Conservation (phyloP, 2,329 filamentous ascomycete genomes). For the Botrytis paeoniae region DNA sequence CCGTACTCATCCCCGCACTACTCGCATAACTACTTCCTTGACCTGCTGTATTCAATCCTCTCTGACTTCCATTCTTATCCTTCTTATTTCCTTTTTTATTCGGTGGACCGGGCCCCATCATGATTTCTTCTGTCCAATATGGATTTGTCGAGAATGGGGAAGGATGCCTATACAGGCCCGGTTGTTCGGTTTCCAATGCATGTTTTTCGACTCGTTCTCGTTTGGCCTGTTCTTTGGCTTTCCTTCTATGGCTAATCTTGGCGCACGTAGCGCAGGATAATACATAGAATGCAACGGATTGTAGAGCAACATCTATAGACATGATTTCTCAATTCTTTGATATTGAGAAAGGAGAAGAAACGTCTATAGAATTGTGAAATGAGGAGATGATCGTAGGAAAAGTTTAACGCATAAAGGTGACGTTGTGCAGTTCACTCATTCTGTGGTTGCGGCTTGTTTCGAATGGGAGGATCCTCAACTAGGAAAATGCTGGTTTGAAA, state of each 20-base stretch:
- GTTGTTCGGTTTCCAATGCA: constrained; percentile 64
- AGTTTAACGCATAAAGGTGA: constrained; percentile 16
- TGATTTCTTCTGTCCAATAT: constrained; percentile 85
- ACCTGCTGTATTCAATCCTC: constrained; percentile 57
- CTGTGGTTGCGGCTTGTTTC: constrained; percentile 10
- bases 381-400: not conserved
- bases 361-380: not conserved
- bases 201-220: constrained; percentile 64
- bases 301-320: constrained; percentile 59
- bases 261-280: constrained; percentile 76
- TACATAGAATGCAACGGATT: constrained; percentile 76
- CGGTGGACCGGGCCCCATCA: constrained; percentile 71
- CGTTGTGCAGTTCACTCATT: constrained; percentile 14
- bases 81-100: constrained; percentile 54
- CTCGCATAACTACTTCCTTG: constrained; percentile 51
- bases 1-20: constrained; percentile 38
- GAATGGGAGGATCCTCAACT: not conserved
- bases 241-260: constrained; percentile 65
- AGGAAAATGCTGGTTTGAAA: not conserved
- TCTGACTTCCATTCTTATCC: constrained; percentile 55
- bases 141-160: constrained; percentile 82
- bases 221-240: constrained; percentile 67
- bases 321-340: constrained; percentile 36
- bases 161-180: constrained; percentile 73
- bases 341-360: not conserved